Evolutionary conservation across 768 basidiomycete genomes (phyloP).

Genomic region (Suillus plorans): DNA sequence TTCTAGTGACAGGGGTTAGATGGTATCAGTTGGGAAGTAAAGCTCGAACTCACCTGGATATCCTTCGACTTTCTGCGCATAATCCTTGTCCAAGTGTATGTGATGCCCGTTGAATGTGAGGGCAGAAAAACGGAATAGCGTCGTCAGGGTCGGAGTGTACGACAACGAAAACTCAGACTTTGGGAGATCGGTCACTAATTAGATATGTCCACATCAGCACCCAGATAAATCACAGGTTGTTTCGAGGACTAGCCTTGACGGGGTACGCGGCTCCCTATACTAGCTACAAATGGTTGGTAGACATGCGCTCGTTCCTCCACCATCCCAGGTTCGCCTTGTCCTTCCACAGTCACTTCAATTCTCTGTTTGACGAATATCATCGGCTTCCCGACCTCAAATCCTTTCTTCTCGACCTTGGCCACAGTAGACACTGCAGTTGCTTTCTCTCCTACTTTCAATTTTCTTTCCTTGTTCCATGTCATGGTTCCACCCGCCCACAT

Average conservation of each 20-base stretch:
- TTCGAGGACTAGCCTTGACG: slow-evolving; percentile 41
- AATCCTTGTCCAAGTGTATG: slow-evolving; percentile 80
- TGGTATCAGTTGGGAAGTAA: not conserved
- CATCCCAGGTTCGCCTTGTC: slow-evolving; percentile 45
- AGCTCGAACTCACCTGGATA: slow-evolving; percentile 53
- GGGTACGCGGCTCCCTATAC: slow-evolving; percentile 29
- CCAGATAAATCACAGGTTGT: not conserved
- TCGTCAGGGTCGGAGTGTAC: slow-evolving; percentile 66
- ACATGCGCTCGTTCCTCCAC: slow-evolving; percentile 70
- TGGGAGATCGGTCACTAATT: slow-evolving; percentile 52
- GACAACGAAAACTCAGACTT: slow-evolving; percentile 58
- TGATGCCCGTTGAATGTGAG: slow-evolving; percentile 84
- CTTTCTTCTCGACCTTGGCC: slow-evolving; percentile 57
- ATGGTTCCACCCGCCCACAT: slow-evolving; percentile 83
- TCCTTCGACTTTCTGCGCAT: slow-evolving; percentile 64
- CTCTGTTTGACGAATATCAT: slow-evolving; percentile 76
- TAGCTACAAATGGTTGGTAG: slow-evolving; percentile 42
- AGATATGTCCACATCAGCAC: not conserved
- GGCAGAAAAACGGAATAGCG: slow-evolving; percentile 84
- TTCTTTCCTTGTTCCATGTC: slow-evolving; percentile 50
- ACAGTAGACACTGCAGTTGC: slow-evolving; percentile 51
- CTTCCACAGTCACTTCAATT: slow-evolving; percentile 50
- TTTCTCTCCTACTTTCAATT: slow-evolving; percentile 53
- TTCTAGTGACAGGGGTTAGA: slow-evolving; percentile 40
- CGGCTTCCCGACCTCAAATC: slow-evolving; percentile 55